These are phyloP conservation scores for Boletus vinaceobasis DNA, from an alignment of 768 basidiomycete species.

Conservation along the genomic window DNA sequence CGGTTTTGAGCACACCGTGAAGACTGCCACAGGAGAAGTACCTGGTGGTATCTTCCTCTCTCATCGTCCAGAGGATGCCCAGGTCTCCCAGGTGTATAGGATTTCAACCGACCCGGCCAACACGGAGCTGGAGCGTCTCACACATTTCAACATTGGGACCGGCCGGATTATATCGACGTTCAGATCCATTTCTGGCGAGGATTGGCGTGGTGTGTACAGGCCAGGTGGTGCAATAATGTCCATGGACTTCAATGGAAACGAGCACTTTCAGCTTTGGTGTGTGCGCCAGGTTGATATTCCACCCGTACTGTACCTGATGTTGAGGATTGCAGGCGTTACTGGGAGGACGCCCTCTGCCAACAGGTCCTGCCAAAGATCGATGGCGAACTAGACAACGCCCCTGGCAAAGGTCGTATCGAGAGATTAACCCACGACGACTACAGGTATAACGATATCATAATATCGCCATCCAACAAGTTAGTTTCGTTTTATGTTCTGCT, in stretches of 20 bases:
- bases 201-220: constrained; percentile 39
- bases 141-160: constrained; percentile 38
- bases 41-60: constrained; percentile 30
- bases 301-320: not conserved
- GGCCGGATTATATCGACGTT: constrained; percentile 36
- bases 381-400: constrained; percentile 37
- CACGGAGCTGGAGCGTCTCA: constrained; percentile 33
- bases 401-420: constrained; percentile 40
- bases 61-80: constrained; percentile 40
- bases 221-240: constrained; percentile 35
- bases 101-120: constrained; percentile 28
- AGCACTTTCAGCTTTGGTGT: constrained; percentile 41
- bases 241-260: constrained; percentile 41
- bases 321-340: constrained; percentile 35
- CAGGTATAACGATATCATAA: constrained; percentile 27
- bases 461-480: constrained; percentile 38
- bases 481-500: not conserved
- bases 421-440: constrained; percentile 39
- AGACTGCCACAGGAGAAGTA: constrained; percentile 6
- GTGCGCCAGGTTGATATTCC: not conserved
- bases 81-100: constrained; percentile 37
- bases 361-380: constrained; percentile 33
- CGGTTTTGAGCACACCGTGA: constrained; percentile 27
- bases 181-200: constrained; percentile 35
- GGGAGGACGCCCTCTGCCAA: constrained; percentile 35